A percentile compares a stretch with the other conserved stretches of the same genome.
These are phyloP conservation scores for Mortierella alpina DNA, from an alignment of 192 early-diverging fungal species.

Conservation along the genomic window DNA sequence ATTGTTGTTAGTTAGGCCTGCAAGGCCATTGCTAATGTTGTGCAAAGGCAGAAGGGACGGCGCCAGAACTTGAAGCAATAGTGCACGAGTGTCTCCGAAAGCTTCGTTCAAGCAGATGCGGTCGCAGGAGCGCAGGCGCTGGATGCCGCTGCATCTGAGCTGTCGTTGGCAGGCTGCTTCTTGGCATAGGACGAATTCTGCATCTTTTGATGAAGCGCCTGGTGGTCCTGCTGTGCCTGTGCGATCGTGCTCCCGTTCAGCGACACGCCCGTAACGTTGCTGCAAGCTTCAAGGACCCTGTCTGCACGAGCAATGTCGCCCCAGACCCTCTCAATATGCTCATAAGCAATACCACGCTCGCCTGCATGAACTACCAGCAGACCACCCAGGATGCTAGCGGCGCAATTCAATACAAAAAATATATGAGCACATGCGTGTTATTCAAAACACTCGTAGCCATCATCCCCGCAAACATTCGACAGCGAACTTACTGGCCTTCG, in stretches of 20 bases:
- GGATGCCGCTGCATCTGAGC: background rate
- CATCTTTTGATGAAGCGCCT: conserved; percentile 32
- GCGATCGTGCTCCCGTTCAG: conserved; percentile 4
- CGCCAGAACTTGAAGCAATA: too few relatives aligned
- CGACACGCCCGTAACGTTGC: conserved; percentile 33
- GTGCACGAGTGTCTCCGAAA: too few relatives aligned
- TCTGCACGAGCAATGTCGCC: conserved; percentile 56
- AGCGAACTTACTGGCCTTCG: conserved; percentile 39
- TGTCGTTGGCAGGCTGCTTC: background rate
- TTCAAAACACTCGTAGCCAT: background rate
- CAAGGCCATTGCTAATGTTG: too few relatives aligned
- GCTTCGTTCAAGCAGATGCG: too few relatives aligned
- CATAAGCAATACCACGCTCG: conserved; percentile 53
- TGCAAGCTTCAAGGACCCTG: conserved; percentile 44
- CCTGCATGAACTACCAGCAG: conserved; percentile 41
- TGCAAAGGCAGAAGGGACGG: too few relatives aligned
- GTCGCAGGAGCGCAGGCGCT: too few relatives aligned
- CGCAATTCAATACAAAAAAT: background rate
- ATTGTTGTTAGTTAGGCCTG: too few relatives aligned
- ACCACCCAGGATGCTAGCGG: conserved; percentile 56
- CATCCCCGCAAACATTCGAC: background rate
- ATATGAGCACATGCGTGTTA: background rate
- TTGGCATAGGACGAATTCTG: conserved; percentile 11
- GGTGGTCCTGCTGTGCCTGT: conserved; percentile 24
- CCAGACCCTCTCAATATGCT: conserved; percentile 58